Percentiles rank a stretch among this genome's conserved stretches.
phyloP scores from a whole-genome alignment of 2,329 filamentous ascomycete genomes.

The Epichloe baconii region DNA sequence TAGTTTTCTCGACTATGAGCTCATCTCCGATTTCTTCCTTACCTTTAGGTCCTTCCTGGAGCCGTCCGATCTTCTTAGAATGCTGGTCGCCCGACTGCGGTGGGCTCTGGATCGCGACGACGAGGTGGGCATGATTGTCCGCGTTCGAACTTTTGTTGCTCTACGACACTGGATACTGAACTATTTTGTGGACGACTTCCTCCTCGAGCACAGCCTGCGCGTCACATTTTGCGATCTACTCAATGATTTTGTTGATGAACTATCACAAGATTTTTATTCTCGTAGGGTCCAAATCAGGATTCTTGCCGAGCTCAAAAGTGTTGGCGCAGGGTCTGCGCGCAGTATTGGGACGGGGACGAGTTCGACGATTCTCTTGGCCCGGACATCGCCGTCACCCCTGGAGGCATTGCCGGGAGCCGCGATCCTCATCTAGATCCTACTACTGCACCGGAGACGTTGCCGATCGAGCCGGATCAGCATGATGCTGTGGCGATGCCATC shows the following conservation, averaged over 20 bases:
- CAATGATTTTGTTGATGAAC: conserved; percentile 51
- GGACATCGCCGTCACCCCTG: conserved; percentile 59
- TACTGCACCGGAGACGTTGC: conserved; percentile 34
- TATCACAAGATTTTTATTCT: conserved; percentile 30
- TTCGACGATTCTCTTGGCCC: conserved; percentile 48
- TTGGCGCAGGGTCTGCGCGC: conserved; percentile 79
- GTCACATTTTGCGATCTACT: conserved; percentile 67
- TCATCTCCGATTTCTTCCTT: conserved; percentile 94
- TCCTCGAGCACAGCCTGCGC: conserved; percentile 60
- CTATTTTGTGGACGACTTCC: conserved; percentile 93
- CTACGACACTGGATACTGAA: conserved; percentile 96
- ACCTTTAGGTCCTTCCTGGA: conserved; percentile 85
- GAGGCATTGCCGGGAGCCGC: conserved; percentile 54
- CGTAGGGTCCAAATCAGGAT: conserved; percentile 62
- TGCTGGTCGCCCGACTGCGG: conserved; percentile 70
- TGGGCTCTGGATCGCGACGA: conserved; percentile 76
- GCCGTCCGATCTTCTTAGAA: conserved; percentile 60
- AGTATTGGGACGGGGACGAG: conserved; percentile 74
- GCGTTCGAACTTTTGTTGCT: conserved; percentile 89
- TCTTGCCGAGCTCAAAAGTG: conserved; percentile 91
- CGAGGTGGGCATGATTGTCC: conserved; percentile 83
- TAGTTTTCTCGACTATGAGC: conserved; percentile 88
- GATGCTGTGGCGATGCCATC: conserved; percentile 23
- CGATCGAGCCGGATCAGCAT: conserved; percentile 31
- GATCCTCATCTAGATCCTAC: conserved; percentile 41